These are phyloP conservation scores for Nothophoma quercina DNA, from an alignment of 2,329 filamentous ascomycete species.

Conservation along the genomic window DNA sequence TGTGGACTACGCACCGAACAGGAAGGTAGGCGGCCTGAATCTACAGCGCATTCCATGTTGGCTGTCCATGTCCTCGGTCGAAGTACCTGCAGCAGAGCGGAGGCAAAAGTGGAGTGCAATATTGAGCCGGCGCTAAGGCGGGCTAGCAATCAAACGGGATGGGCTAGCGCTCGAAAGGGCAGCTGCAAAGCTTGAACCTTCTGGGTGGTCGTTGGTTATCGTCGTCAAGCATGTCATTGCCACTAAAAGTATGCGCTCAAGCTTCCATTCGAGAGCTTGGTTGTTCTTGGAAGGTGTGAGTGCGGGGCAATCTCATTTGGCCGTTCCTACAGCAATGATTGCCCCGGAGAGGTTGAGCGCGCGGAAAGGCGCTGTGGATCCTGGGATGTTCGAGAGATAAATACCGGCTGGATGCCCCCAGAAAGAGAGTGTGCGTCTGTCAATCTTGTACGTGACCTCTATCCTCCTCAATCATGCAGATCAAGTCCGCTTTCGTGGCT, in stretches of 20 bases:
- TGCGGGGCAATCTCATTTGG: slow-evolving; percentile 9
- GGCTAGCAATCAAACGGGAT: not conserved
- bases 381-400: slow-evolving; percentile 8
- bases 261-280: slow-evolving; percentile 17
- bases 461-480: slow-evolving; percentile 27
- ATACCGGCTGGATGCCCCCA: not conserved
- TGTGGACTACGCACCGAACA: slow-evolving; percentile 1
- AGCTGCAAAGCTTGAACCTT: slow-evolving; percentile 7
- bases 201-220: too few species aligned
- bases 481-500: slow-evolving; percentile 33
- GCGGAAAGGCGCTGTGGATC: not conserved
- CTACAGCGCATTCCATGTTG: slow-evolving; percentile 4
- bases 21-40: slow-evolving; percentile 14
- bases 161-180: not conserved
- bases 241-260: slow-evolving; percentile 16
- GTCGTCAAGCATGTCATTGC: slow-evolving; percentile 15
- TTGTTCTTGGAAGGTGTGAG: slow-evolving; percentile 20
- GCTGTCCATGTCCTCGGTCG: slow-evolving; percentile 7
- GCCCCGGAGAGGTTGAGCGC: not conserved
- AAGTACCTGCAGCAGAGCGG: slow-evolving; percentile 15
- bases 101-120: slow-evolving; percentile 4
- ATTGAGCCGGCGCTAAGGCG: not conserved
- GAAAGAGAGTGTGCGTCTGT: slow-evolving; percentile 11
- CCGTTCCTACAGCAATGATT: slow-evolving; percentile 7
- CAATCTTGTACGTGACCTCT: slow-evolving; percentile 10